These are phyloP conservation scores for Begonia loranthoides DNA, from an alignment of 306 rosid genomes.

Conservation along the genomic window DNA sequence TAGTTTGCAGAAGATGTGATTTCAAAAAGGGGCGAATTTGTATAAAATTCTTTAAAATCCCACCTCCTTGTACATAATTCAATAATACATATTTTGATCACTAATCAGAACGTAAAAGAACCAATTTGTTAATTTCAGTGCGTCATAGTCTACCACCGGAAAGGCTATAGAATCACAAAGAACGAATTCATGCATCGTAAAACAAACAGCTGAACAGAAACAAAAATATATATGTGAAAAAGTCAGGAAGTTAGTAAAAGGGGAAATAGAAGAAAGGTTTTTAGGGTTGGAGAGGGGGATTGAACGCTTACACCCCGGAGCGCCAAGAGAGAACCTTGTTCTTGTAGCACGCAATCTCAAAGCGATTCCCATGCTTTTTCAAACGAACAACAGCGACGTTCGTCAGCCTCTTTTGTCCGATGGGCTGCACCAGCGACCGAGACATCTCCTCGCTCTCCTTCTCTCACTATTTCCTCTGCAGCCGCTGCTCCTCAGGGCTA, in stretches of 20 bases:
- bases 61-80: too few relatives aligned
- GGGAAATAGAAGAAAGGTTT: neutral
- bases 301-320: slow-evolving; percentile 61
- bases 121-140: too few relatives aligned
- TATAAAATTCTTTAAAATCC: too few relatives aligned
- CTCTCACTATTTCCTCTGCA: neutral
- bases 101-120: too few relatives aligned
- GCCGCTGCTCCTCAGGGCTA: neutral
- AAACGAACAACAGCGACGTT: slow-evolving; percentile 94
- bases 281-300: slow-evolving; percentile 8
- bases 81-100: too few relatives aligned
- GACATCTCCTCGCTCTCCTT: slow-evolving; percentile 27
- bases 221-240: neutral
- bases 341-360: slow-evolving; percentile 86
- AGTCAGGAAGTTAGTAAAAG: neutral
- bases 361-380: slow-evolving; percentile 67
- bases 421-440: slow-evolving; percentile 59
- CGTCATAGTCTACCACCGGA: too few relatives aligned
- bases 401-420: slow-evolving; percentile 92
- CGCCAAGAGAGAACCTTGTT: slow-evolving; percentile 98
- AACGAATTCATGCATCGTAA: neutral
- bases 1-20: too few relatives aligned
- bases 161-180: too few relatives aligned
- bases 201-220: neutral
- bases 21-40: too few relatives aligned